These are phyloP conservation scores for Botrytis squamosa DNA, from an alignment of 2,329 filamentous ascomycete species.

Conservation along the genomic window DNA sequence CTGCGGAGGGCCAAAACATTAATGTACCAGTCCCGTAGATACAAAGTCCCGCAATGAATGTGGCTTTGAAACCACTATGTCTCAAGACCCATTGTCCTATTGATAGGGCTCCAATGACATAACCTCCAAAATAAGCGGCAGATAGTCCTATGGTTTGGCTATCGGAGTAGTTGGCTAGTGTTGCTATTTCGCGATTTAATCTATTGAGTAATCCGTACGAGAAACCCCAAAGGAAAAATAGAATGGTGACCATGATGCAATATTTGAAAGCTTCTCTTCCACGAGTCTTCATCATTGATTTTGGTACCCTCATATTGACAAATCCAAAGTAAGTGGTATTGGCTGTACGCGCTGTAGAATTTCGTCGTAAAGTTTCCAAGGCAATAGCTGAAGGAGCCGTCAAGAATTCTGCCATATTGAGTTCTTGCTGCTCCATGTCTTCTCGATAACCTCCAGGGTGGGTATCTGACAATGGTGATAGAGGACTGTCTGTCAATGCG, in stretches of 20 bases:
- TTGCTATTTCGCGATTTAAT: constrained; percentile 69
- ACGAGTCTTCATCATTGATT: constrained; percentile 67
- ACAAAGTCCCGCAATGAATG: constrained; percentile 73
- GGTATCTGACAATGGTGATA: constrained; percentile 21
- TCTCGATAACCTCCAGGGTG: constrained; percentile 25
- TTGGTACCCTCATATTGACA: constrained; percentile 66
- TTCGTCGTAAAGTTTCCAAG: constrained; percentile 16
- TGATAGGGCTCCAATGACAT: constrained; percentile 67
- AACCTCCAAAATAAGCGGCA: constrained; percentile 69
- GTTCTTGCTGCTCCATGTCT: constrained; percentile 24
- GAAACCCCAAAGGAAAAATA: constrained; percentile 89
- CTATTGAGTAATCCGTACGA: constrained; percentile 85
- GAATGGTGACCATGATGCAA: constrained; percentile 70
- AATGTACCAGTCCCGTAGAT: constrained; percentile 77
- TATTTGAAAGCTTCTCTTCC: constrained; percentile 67
- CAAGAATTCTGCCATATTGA: constrained; percentile 36
- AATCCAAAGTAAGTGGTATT: constrained; percentile 70
- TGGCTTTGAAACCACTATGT: constrained; percentile 71
- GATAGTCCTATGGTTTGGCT: constrained; percentile 67
- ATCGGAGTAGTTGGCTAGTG: constrained; percentile 55
- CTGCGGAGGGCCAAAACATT: constrained; percentile 81
- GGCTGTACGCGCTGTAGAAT: constrained; percentile 22
- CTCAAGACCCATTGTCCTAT: constrained; percentile 71
- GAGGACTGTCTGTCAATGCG: constrained; percentile 6
- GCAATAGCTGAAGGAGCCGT: constrained; percentile 26